phyloP scores from a whole-genome alignment of 805 yeast species.

The Metschnikowia corniflorae region DNA sequence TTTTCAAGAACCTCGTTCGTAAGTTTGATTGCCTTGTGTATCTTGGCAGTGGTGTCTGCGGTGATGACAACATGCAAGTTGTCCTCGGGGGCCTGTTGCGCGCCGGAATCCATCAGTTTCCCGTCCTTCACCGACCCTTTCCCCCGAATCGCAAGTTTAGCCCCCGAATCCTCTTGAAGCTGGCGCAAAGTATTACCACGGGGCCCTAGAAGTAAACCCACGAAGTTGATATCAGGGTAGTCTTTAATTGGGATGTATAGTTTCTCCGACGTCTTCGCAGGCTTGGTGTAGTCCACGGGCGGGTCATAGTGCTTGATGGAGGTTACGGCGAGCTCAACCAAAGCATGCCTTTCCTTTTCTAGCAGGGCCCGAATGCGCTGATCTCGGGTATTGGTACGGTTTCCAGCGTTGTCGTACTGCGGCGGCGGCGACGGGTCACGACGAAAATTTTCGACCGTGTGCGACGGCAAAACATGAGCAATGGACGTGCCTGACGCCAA shows the following conservation, averaged over 20 bases:
- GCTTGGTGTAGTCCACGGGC: slow-evolving; percentile 75
- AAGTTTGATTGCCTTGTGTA: slow-evolving; percentile 68
- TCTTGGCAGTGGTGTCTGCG: slow-evolving; percentile 75
- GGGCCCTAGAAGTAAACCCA: slow-evolving; percentile 90
- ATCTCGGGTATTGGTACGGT: slow-evolving; percentile 82
- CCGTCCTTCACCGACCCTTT: slow-evolving; percentile 96
- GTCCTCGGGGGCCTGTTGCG: slow-evolving; percentile 40
- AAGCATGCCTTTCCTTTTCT: slow-evolving; percentile 74
- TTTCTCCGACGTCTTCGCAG: slow-evolving; percentile 69
- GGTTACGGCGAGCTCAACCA: slow-evolving; percentile 73
- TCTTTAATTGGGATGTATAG: slow-evolving; percentile 80
- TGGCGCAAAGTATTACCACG: slow-evolving; percentile 86
- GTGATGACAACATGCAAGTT: slow-evolving; percentile 86
- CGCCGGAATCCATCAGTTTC: slow-evolving; percentile 34
- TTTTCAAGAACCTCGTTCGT: slow-evolving; percentile 74
- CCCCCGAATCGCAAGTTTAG: slow-evolving; percentile 87
- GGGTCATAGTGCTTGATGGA: slow-evolving; percentile 74
- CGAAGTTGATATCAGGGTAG: slow-evolving; percentile 88
- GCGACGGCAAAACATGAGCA: slow-evolving; percentile 49
- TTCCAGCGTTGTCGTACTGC: slow-evolving; percentile 76
- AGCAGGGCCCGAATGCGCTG: slow-evolving; percentile 45
- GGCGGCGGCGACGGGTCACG: slow-evolving; percentile 92
- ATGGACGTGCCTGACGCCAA: slow-evolving; percentile 25
- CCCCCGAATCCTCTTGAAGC: slow-evolving; percentile 82
- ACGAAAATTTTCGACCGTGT: slow-evolving; percentile 33